phyloP scores from a whole-genome alignment of 2,329 filamentous ascomycete genomes.

The Venturiaceae sp. region DNA sequence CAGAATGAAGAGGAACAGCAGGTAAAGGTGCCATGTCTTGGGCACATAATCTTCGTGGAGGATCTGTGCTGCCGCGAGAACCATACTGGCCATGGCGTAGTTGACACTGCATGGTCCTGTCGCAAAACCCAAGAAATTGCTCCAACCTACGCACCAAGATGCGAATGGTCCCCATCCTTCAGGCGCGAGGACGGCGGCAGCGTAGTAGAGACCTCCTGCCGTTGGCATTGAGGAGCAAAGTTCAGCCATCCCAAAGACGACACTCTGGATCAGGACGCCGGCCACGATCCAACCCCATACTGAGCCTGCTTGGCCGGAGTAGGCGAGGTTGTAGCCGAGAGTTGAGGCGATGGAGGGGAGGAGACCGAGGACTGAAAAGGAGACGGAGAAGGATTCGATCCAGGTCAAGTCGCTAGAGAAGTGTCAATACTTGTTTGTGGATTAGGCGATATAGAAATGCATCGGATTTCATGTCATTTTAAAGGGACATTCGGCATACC shows the following conservation, averaged over 20 bases:
- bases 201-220: constrained; percentile 45
- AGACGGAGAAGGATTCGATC: constrained; percentile 50
- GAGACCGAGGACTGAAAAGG: constrained; percentile 45
- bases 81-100: constrained; percentile 44
- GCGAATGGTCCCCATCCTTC: constrained; percentile 46
- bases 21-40: constrained; percentile 24
- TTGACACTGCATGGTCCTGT: constrained; percentile 23
- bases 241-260: constrained; percentile 44
- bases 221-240: constrained; percentile 49
- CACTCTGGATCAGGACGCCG: constrained; percentile 46
- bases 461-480: too few species aligned
- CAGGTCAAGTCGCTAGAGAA: constrained; percentile 37
- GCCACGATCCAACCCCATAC: constrained; percentile 52
- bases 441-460: too few species aligned
- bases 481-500: constrained; percentile 55
- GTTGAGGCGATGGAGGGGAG: constrained; percentile 52
- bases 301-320: constrained; percentile 42
- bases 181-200: constrained; percentile 46
- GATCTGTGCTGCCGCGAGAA: constrained; percentile 31
- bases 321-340: constrained; percentile 42
- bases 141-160: constrained; percentile 38
- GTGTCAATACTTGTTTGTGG: background rate
- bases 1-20: constrained; percentile 21
- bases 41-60: constrained; percentile 20
- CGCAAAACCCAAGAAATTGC: constrained; percentile 20